Evolutionary conservation across 75 land plant species (phyloP).

Genomic region (Selaginella tamariscina): DNA sequence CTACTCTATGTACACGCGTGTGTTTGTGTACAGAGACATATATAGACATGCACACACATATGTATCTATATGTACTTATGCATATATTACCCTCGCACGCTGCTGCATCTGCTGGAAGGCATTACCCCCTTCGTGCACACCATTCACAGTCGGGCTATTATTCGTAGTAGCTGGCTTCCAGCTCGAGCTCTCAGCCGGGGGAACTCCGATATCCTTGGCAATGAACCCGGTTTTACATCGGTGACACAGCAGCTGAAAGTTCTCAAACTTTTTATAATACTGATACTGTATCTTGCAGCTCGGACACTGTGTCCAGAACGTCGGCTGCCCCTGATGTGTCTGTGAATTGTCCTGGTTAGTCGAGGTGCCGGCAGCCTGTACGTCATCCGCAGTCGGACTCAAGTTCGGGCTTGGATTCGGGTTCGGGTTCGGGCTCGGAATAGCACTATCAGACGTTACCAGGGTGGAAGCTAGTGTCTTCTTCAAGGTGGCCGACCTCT

Average conservation of each 20-base stretch:
- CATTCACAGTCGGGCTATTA: not conserved
- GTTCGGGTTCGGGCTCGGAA: not conserved
- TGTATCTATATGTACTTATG: too few relatives aligned
- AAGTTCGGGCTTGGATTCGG: not conserved
- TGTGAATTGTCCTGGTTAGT: too few relatives aligned
- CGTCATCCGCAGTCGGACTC: not conserved
- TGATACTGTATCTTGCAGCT: conserved; percentile 65
- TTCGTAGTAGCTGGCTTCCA: not conserved
- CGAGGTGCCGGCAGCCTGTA: not conserved
- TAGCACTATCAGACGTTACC: not conserved
- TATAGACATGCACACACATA: too few relatives aligned
- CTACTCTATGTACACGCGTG: too few relatives aligned
- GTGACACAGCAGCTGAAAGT: conserved; percentile 45
- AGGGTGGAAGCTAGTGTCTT: not conserved
- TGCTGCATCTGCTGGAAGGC: conserved; percentile 1
- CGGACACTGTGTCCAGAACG: conserved; percentile 71
- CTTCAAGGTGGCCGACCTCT: not conserved
- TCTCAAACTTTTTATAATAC: conserved; percentile 41
- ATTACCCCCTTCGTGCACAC: not conserved
- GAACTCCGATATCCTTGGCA: conserved; percentile 48
- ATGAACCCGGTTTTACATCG: conserved; percentile 44
- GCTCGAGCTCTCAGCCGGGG: not conserved
- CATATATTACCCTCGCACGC: not conserved
- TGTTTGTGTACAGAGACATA: too few relatives aligned
- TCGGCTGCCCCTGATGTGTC: conserved; percentile 9